phyloP scores from a whole-genome alignment of 768 basidiomycete genomes.

The Mycena albidolilacea region DNA sequence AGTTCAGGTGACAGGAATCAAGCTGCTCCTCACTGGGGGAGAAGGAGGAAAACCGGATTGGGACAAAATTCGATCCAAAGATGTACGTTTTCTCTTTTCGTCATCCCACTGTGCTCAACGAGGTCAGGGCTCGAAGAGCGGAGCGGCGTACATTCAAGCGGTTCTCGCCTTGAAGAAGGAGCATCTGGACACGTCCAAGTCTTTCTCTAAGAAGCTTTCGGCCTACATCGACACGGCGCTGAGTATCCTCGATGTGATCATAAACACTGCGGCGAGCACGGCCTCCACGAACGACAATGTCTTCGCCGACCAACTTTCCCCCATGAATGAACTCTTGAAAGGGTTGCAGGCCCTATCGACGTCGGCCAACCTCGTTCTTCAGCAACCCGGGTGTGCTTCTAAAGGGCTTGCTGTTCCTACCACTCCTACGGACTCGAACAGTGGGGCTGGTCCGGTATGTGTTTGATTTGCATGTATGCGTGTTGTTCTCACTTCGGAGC shows the following conservation, averaged over 20 bases:
- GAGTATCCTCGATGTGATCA: background rate
- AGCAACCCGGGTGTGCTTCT: background rate
- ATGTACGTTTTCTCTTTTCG: background rate
- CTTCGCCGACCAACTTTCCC: background rate
- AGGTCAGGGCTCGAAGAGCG: background rate
- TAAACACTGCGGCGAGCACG: background rate
- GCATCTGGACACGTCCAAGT: background rate
- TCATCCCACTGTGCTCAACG: background rate
- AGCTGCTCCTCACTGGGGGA: background rate
- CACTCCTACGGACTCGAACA: background rate
- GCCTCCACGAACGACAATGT: background rate
- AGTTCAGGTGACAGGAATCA: background rate
- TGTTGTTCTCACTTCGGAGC: background rate
- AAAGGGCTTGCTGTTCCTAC: background rate
- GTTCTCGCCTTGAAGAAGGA: background rate
- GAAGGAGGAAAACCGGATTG: slow-evolving; percentile 1
- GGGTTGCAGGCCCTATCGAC: background rate
- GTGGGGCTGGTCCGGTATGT: background rate
- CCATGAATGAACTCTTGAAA: background rate
- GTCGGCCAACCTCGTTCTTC: slow-evolving; percentile 1
- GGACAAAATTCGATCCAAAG: background rate
- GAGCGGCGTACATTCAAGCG: background rate
- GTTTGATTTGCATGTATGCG: background rate
- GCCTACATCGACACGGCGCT: slow-evolving; percentile 2
- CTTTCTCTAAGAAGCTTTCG: background rate